Conservation (phyloP, 495 filamentous ascomycete species). For the Aspergillus affinis region DNA sequence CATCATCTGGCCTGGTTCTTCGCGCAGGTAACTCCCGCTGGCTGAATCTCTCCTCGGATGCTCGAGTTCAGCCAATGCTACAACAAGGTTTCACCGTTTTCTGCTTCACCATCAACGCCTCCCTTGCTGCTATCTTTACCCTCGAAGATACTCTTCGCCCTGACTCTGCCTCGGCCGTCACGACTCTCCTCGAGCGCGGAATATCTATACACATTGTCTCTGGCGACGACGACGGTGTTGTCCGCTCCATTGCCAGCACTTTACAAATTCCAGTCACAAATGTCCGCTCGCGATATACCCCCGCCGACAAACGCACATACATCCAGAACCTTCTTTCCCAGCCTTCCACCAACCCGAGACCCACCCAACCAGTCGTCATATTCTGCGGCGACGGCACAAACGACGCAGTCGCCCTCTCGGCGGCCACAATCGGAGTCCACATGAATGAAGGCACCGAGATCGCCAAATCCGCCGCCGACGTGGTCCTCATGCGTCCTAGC, state of each 20-base stretch:
- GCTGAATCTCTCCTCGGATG: constrained; percentile 43
- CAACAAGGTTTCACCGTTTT: constrained; percentile 56
- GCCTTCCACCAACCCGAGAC: constrained; percentile 10
- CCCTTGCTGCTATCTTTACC: constrained; percentile 56
- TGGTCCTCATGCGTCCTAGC: constrained; percentile 61
- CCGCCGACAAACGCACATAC: constrained; percentile 63
- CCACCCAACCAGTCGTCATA: constrained; percentile 45
- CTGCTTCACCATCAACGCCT: constrained; percentile 55
- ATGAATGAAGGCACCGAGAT: constrained; percentile 63
- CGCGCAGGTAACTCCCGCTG: constrained; percentile 66
- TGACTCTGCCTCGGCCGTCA: constrained; percentile 52
- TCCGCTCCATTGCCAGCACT: constrained; percentile 50
- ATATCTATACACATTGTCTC: constrained; percentile 65
- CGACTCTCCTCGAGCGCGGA: constrained; percentile 50
- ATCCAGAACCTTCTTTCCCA: constrained; percentile 42
- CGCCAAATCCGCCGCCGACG: constrained; percentile 66
- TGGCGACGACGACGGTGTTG: constrained; percentile 65
- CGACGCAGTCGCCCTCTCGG: constrained; percentile 71
- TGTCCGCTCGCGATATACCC: constrained; percentile 52
- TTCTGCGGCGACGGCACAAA: constrained; percentile 83
- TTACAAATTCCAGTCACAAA: constrained; percentile 52
- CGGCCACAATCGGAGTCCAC: constrained; percentile 73
- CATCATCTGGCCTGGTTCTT: constrained; percentile 32
- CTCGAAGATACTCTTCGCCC: constrained; percentile 59
- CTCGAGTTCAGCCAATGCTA: constrained; percentile 44